phyloP scores from a whole-genome alignment of 768 basidiomycete genomes.

The Naganishia vaughanmartiniae region DNA sequence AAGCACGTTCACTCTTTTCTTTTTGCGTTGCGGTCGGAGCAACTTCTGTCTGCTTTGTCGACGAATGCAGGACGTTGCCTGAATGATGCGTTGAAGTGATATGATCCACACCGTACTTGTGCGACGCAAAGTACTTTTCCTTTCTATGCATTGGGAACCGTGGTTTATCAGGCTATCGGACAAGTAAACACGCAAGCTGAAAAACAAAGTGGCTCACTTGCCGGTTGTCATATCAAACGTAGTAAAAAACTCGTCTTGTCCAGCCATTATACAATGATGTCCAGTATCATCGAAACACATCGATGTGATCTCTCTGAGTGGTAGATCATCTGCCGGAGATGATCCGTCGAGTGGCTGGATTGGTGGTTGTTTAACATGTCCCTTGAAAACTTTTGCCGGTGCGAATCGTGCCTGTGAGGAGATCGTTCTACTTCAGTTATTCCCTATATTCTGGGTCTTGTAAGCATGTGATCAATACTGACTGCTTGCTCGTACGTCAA shows the following conservation, averaged over 20 bases:
- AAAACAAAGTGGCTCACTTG: slow-evolving; percentile 67
- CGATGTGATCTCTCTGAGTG: slow-evolving; percentile 62
- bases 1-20: no score
- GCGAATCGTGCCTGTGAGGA: slow-evolving; percentile 67
- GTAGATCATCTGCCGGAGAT: slow-evolving; percentile 49
- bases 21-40: no score
- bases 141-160: slow-evolving; percentile 54
- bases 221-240: slow-evolving; percentile 85
- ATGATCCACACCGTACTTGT: slow-evolving; percentile 94
- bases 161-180: slow-evolving; percentile 6
- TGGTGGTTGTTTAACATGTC: slow-evolving; percentile 65
- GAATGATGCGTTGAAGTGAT: slow-evolving; percentile 92
- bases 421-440: no score
- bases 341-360: slow-evolving; percentile 43
- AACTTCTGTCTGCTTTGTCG: slow-evolving; percentile 62
- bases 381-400: slow-evolving; percentile 83
- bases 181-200: slow-evolving; percentile 5
- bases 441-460: no score
- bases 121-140: slow-evolving; percentile 75
- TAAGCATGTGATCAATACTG: neutral
- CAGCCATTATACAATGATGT: slow-evolving; percentile 77
- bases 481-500: slow-evolving; percentile 21
- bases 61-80: slow-evolving; percentile 78
- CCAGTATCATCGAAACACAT: slow-evolving; percentile 89
- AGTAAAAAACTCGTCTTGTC: slow-evolving; percentile 87